These are phyloP conservation scores for Schizosaccharomyces octosporus DNA, from an alignment of 805 yeast species.

Conservation along the genomic window DNA sequence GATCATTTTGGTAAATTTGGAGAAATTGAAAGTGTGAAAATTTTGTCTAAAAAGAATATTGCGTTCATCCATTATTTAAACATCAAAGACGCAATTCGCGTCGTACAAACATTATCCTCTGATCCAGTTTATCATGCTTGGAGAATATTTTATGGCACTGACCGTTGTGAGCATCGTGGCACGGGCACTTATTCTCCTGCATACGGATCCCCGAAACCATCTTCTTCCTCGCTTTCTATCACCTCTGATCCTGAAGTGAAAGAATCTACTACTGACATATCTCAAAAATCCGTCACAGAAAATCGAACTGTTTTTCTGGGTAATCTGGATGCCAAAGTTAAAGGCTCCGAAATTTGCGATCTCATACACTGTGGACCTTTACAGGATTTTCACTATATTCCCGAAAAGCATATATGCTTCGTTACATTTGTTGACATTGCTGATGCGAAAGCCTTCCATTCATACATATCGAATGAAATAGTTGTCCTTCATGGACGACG, in stretches of 20 bases:
- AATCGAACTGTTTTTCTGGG: constrained; percentile 86
- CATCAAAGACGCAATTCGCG: constrained; percentile 63
- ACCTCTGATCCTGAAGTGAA: neutral
- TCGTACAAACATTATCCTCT: constrained; percentile 49
- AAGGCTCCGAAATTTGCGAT: constrained; percentile 81
- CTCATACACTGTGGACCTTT: constrained; percentile 86
- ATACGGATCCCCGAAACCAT: neutral
- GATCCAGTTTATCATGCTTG: constrained; percentile 46
- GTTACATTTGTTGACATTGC: constrained; percentile 89
- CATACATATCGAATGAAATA: constrained; percentile 77
- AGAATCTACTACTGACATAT: neutral
- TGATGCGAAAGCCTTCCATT: constrained; percentile 92
- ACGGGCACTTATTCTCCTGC: neutral
- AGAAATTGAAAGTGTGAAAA: constrained; percentile 59
- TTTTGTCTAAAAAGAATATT: constrained; percentile 50
- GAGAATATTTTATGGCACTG: constrained; percentile 77
- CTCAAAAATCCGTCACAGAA: constrained; percentile 18
- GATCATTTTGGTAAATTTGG: constrained; percentile 55
- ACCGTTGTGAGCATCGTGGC: constrained; percentile 23
- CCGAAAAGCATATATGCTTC: constrained; percentile 77
- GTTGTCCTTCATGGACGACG: constrained; percentile 62
- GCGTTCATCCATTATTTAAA: constrained; percentile 68
- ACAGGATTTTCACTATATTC: constrained; percentile 56
- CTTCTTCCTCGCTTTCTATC: neutral
- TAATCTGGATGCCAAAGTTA: constrained; percentile 64